Percentiles rank a stretch among this genome's conserved stretches.
These are phyloP conservation scores for Alternaria triticimaculans DNA, from an alignment of 2,329 filamentous ascomycete genomes.

Conservation along the genomic window DNA sequence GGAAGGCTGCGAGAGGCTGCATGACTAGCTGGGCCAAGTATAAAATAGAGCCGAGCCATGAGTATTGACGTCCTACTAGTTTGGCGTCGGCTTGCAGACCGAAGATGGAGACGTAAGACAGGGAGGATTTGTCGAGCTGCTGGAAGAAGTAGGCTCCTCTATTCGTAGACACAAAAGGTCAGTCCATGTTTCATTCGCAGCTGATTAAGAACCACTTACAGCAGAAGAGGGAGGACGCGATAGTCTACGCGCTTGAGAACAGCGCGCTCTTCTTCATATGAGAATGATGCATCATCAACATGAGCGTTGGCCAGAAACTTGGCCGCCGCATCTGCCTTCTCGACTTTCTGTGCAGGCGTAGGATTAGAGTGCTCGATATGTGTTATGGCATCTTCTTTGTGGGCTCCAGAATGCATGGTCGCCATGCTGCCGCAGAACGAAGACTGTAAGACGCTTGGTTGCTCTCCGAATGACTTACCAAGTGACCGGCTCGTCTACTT, in stretches of 20 bases:
- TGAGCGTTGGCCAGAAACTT: slow-evolving; percentile 53
- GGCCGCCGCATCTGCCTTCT: slow-evolving; percentile 52
- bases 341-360: background rate
- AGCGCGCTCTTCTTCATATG: slow-evolving; percentile 59
- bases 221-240: slow-evolving; percentile 60
- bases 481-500: background rate
- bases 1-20: slow-evolving; percentile 58
- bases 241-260: slow-evolving; percentile 59
- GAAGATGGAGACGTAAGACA: slow-evolving; percentile 58
- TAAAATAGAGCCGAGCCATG: slow-evolving; percentile 67
- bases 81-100: slow-evolving; percentile 57
- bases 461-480: background rate
- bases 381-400: slow-evolving; percentile 23
- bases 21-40: slow-evolving; percentile 63
- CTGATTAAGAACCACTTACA: slow-evolving; percentile 29
- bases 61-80: slow-evolving; percentile 58
- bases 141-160: slow-evolving; percentile 65
- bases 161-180: background rate
- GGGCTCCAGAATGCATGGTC: background rate
- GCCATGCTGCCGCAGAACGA: slow-evolving; percentile 8
- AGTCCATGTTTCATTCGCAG: background rate
- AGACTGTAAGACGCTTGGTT: background rate
- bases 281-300: slow-evolving; percentile 50
- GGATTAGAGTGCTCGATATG: slow-evolving; percentile 19
- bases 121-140: slow-evolving; percentile 58